Percentiles rank a stretch among this genome's conserved stretches.
Evolutionary conservation across 164 flowering plant genomes (phyloP).

Genomic region (Tinospora cordifolia): DNA sequence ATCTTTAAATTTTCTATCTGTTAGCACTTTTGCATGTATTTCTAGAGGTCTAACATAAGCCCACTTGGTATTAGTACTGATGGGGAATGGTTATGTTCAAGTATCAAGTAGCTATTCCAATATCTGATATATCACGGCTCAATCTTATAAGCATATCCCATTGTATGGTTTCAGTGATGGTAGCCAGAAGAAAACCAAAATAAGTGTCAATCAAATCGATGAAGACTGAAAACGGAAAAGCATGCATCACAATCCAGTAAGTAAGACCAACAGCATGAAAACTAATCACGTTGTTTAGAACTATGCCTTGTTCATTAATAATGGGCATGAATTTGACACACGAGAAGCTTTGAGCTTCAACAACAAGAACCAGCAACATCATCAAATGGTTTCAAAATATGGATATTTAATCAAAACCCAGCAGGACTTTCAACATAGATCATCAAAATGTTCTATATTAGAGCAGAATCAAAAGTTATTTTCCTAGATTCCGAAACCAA

Average conservation of each 20-base stretch:
- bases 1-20: too few species aligned
- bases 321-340: not conserved
- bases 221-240: not conserved
- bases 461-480: not conserved
- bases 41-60: too few species aligned
- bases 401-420: not conserved
- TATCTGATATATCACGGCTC: too few species aligned
- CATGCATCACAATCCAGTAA: not conserved
- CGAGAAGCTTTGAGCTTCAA: not conserved
- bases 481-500: conserved; percentile 65
- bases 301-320: not conserved
- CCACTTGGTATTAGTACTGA: too few species aligned
- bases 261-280: not conserved
- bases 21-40: too few species aligned
- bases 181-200: not conserved
- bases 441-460: conserved; percentile 5
- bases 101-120: too few species aligned
- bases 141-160: too few species aligned
- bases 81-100: too few species aligned
- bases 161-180: too few species aligned
- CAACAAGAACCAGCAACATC: not conserved
- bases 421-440: not conserved
- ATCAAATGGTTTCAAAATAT: not conserved
- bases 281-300: not conserved
- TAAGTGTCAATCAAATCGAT: not conserved